Conservation (phyloP, 169 alveolate genomes). For the Besnoitia besnoiti region DNA sequence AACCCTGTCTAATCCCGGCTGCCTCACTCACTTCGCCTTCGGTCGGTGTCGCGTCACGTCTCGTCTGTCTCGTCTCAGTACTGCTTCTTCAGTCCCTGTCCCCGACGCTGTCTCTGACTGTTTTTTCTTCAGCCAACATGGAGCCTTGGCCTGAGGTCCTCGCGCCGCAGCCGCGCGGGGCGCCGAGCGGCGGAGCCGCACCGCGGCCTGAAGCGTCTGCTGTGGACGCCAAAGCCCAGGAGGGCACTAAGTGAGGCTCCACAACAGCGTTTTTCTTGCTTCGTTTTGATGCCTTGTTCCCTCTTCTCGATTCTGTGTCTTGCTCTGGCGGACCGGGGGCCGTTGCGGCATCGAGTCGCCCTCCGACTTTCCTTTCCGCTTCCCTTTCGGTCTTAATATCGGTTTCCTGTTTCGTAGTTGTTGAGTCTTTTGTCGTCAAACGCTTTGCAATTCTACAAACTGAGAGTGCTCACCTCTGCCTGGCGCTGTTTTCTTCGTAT, state of each 20-base stretch:
- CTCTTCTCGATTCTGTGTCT: not conserved
- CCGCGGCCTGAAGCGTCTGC: not conserved
- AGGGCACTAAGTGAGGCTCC: not conserved
- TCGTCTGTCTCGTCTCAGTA: not conserved
- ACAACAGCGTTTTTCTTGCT: not conserved
- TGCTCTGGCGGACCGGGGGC: not conserved
- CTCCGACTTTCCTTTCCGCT: not conserved
- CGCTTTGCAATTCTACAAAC: too few species aligned
- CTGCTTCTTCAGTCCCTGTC: not conserved
- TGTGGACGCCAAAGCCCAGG: not conserved
- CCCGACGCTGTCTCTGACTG: not conserved
- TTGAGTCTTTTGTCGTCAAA: too few species aligned
- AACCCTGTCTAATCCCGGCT: too few species aligned
- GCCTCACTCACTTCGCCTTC: too few species aligned
- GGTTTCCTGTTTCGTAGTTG: too few species aligned
- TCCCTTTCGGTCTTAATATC: too few species aligned
- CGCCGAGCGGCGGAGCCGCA: not conserved
- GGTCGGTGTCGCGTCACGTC: not conserved
- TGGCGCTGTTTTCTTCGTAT: too few species aligned
- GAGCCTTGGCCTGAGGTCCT: slow-evolving; percentile 45
- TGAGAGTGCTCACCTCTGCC: too few species aligned
- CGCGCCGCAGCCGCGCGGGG: slow-evolving; percentile 6
- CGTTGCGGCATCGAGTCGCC: not conserved
- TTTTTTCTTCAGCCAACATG: not conserved
- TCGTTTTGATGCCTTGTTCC: not conserved